Evolutionary conservation across 768 basidiomycete species (phyloP), one percentile per base, ranked within the genome.

Genomic region (Boletus pseudopeckii): DNA sequence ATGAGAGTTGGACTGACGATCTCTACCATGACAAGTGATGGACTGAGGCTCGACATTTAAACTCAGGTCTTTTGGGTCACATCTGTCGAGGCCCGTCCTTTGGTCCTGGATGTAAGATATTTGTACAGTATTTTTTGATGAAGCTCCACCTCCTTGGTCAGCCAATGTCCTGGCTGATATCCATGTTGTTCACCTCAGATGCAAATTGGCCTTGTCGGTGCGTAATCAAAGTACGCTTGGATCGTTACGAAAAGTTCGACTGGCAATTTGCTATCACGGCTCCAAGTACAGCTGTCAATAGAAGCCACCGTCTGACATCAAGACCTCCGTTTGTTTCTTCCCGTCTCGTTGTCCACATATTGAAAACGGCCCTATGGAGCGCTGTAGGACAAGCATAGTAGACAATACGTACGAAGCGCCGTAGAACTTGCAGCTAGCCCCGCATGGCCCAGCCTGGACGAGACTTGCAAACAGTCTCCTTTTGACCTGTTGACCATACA

Each of bases 1-100:
- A 55, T 41, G 56, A 56, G 24, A 50, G 60, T 22, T 65, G 64
- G 64, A 54, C 22, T 2, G 39, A 57, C 2, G 64, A 48, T 45
- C 41, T 65, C 5, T 66, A 61, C 32, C 24, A 47, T 28, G 53
- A 52, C 9, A 11, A 43, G 8, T 40, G 39, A 48, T 10, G 13
- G 15, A 49, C 5, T 4, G 4, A 24, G 24, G 6, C 6, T 26
- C 24, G 24, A 26, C 1, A 24, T 24, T 24, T 4, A 24, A 24
- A 4, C 24, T 24, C 24, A 4, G 24, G 24, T 24, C 24, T 24
- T 24, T 24, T 24, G 24, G 4, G 24, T 4, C 24, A 24, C 4
- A 4, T 24, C 24, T 26, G 24, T 26, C 6, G 24, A 26, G 24
- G 24, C 24, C 11, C 8, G 15, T 22, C 14, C 13, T 41, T 1